Base-by-base conservation (phyloP, 2,329 filamentous ascomycete genomes). In the Microascus cirrosus region DNA sequence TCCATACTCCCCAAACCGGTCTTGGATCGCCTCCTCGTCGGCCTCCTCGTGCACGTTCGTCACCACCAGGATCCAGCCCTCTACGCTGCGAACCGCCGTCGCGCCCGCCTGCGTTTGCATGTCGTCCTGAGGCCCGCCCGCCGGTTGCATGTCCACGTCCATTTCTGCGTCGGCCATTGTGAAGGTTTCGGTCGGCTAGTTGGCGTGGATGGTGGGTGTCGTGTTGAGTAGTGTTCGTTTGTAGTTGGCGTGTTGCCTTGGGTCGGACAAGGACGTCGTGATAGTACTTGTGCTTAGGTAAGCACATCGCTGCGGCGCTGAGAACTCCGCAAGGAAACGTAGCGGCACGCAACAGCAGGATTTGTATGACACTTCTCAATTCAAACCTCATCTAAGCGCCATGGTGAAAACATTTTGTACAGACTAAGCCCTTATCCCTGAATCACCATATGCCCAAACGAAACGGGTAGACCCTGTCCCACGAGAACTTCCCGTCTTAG, bases 11-110 rank as follows among this genome's bases (percentile, higher is more conserved):
- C 84, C 87, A 70, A 94, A 94, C 70, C 84, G 80, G 70, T 94
- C 90, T 66, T 87, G 87, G 59, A 94, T 71, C 53, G 89, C 85
- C 74, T 94, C 89, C 73, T 94, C 89, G 64, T 86, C 87, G 55
- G 89, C 88, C 71, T 94, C 89, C 69, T 94, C 89, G 74, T 94
- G 89, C 36, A 94, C 86, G 67, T 94, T 94, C 56, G 89, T 92
- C 63, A 89, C 89, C 62, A 90, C 84, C 66, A 94, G 78, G 71
- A 94, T 94, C 90, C 90, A 94, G 64, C 90, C 89, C 73, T 94
- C 89, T 67, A 94, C 92, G 58, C 87, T 91, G 65, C 89, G 88
- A 60, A 94, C 89, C 25, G 89, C 89, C 1, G 85, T 90, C 58
- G 89, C 89, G 68, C 87, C 86, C 42, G 80, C 77, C 65, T 83